phyloP scores from a whole-genome alignment of 306 rosid species.

The Lagenaria siceraria region DNA sequence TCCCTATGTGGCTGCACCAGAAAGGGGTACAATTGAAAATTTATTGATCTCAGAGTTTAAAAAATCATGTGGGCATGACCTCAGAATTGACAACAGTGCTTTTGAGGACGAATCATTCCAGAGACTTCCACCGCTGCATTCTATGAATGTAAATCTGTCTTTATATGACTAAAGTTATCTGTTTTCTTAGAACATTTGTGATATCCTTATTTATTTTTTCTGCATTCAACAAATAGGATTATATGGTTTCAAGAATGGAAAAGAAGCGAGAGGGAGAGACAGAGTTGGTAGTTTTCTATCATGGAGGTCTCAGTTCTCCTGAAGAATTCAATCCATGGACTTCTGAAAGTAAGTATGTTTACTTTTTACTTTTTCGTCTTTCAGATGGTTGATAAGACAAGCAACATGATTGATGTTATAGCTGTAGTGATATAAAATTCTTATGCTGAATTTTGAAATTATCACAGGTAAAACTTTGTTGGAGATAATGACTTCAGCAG shows the following conservation, averaged over 20 bases:
- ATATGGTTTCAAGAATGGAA: conserved; percentile 49
- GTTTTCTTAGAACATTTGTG: neutral
- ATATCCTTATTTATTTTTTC: neutral
- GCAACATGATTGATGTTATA: neutral
- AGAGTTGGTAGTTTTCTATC: conserved; percentile 69
- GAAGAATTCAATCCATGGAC: conserved; percentile 24
- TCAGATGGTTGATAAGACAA: too few species aligned
- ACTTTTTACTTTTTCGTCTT: too few species aligned
- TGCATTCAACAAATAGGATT: conserved; percentile 30
- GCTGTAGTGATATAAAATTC: neutral
- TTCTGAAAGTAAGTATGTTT: conserved; percentile 50
- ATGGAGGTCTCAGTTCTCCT: conserved; percentile 28
- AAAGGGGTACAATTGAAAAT: conserved; percentile 46
- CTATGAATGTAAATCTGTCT: conserved; percentile 49
- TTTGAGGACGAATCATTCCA: conserved; percentile 28
- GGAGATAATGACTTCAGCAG: conserved; percentile 51
- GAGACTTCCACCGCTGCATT: conserved; percentile 32
- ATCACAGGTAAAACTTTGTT: conserved; percentile 48
- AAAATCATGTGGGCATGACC: conserved; percentile 56
- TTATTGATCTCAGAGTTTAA: conserved; percentile 56
- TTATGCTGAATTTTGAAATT: neutral
- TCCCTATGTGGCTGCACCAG: conserved; percentile 73
- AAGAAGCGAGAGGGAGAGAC: conserved; percentile 38
- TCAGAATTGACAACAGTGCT: conserved; percentile 37
- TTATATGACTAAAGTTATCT: neutral